Base-by-base conservation (phyloP, 2,329 filamentous ascomycete species). In the Zymoseptoria ardabiliae region DNA sequence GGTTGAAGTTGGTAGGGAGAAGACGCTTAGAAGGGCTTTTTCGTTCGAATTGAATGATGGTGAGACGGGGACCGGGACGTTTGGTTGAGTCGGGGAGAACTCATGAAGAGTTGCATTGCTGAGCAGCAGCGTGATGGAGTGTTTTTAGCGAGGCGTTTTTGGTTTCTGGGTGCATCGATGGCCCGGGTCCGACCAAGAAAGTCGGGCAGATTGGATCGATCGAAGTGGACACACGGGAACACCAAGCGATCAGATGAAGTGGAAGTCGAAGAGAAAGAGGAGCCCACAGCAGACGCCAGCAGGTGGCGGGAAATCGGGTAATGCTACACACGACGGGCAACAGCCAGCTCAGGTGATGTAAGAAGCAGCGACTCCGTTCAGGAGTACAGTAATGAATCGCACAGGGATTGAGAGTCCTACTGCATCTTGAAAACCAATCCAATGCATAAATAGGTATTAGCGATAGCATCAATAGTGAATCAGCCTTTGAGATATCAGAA, bases 31-130 rank as follows among this genome's bases (percentile, higher is more conserved):
- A 54, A 53, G 61, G 7, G 57, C 58, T 17, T 69, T 69, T 41
- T 68, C 66, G 2, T 69, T 69, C 45, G 66, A 69, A 28, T 56
- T 57, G 13, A 57, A 55, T 19, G 50, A 58, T 17, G 58, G 57
- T 49, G 61, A 63, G 55, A 30, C 54, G 35, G 63, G 51, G 2
- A 53, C 51, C n/a, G 35, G 35, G 17, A 45, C 35, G 11, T 45
- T 45, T n/a, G 35, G 35, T n/a, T 7, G 17, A n/a, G 11, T 7
- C 35, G 13, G 7, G 13, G 17, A n/a, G 5, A 2, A n/a, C n/a
- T 45, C 6, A n/a, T n/a, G 2, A n/a, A 45, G 35, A 45, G 35
- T 45, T 45, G 35, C 13, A 45, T 6, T 7, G 17, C 17, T 45
- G 35, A 45, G 13, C 13, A 45, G 25, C 25, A 28, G 25, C 25